phyloP scores from a whole-genome alignment of 257 asterid genomes.

The Ligustrum vulgare region DNA sequence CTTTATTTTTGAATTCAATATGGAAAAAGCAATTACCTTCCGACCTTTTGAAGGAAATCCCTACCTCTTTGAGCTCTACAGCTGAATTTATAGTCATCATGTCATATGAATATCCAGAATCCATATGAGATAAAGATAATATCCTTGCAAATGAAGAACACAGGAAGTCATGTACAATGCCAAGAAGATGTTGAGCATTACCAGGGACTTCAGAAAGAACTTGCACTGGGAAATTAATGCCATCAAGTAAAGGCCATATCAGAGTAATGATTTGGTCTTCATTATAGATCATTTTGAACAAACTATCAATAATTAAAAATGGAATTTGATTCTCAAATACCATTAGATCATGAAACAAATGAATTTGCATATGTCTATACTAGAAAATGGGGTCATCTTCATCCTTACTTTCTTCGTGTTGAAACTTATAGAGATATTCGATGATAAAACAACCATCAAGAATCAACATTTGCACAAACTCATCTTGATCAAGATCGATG shows the following conservation, averaged over 20 bases:
- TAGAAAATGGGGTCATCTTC: not conserved
- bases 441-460: too few species aligned
- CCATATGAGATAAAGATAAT: too few species aligned
- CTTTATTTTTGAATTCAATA: not conserved
- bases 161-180: not conserved
- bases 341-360: not conserved
- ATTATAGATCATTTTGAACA: not conserved
- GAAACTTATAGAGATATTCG: too few species aligned
- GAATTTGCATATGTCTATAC: not conserved
- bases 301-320: not conserved
- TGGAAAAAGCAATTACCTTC: too few species aligned
- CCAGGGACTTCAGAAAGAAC: not conserved
- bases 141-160: too few species aligned
- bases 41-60: not conserved
- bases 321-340: conserved; percentile 18
- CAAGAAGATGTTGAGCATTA: conserved; percentile 12
- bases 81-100: not conserved
- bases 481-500: too few species aligned
- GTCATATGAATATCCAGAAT: too few species aligned
- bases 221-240: not conserved
- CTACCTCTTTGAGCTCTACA: conserved; percentile 7
- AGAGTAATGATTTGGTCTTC: not conserved
- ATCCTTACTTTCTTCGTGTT: too few species aligned
- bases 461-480: too few species aligned
- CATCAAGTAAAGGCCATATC: not conserved